A percentile compares a stretch with the other conserved stretches of the same genome.
Evolutionary conservation across 2,329 filamentous ascomycete species (phyloP).

Genomic region (Chaetomium sp.): DNA sequence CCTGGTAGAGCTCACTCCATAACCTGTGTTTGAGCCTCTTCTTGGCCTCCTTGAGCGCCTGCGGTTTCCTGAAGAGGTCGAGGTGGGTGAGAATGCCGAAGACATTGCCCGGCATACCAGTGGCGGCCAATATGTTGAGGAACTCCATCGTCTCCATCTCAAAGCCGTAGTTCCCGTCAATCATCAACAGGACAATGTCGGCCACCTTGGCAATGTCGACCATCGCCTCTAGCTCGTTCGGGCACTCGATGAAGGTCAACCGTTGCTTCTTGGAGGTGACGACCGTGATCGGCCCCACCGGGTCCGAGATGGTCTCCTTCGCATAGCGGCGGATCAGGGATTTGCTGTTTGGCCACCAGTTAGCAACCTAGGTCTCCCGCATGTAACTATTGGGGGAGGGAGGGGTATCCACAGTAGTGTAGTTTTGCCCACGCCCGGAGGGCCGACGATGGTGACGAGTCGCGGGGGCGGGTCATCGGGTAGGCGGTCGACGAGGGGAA

Average conservation of each 20-base stretch:
- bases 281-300: conserved; percentile 89
- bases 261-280: conserved; percentile 95
- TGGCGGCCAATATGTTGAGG: conserved; percentile 86
- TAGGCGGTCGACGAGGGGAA: conserved; percentile 91
- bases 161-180: conserved; percentile 97
- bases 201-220: conserved; percentile 97
- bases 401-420: conserved; percentile 67
- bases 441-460: conserved; percentile 91
- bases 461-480: conserved; percentile 94
- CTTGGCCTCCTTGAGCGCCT: conserved; percentile 88
- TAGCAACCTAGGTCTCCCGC: conserved; percentile 22
- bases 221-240: conserved; percentile 95
- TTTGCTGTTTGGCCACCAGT: conserved; percentile 52
- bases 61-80: conserved; percentile 92
- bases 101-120: conserved; percentile 97
- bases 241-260: conserved; percentile 93
- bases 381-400: background rate
- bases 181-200: conserved; percentile 96
- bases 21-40: conserved; percentile 94
- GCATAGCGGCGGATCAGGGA: conserved; percentile 92
- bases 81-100: conserved; percentile 96
- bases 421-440: conserved; percentile 92
- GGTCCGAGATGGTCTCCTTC: conserved; percentile 89
- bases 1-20: conserved; percentile 96
- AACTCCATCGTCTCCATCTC: conserved; percentile 99